Percentiles rank a stretch among this genome's conserved stretches.
These are phyloP conservation scores for Diutina mesorugosa DNA, from an alignment of 1,139 yeast genomes.

Conservation along the genomic window DNA sequence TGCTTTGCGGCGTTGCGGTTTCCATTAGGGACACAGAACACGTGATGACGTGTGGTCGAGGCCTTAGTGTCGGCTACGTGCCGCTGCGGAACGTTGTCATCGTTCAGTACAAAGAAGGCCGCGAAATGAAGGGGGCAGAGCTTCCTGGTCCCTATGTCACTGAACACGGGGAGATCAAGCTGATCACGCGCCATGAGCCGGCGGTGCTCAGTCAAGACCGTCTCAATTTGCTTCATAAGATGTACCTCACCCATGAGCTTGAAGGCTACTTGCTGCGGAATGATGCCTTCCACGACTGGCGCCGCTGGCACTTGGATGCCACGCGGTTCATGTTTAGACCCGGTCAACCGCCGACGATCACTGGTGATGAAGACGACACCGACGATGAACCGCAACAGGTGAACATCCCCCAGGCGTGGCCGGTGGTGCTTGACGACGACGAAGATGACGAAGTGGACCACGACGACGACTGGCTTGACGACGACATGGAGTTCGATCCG, in stretches of 20 bases:
- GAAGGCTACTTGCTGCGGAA: neutral
- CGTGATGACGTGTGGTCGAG: neutral
- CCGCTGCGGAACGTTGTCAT: neutral
- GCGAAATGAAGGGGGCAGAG: neutral
- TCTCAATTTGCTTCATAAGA: neutral
- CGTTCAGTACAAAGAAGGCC: neutral
- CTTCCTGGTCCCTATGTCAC: constrained; percentile 1
- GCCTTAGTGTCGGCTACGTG: neutral
- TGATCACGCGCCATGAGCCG: neutral
- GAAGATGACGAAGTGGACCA: neutral
- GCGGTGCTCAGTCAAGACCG: neutral
- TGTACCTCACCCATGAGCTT: neutral
- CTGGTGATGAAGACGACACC: neutral
- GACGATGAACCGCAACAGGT: neutral
- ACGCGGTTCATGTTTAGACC: neutral
- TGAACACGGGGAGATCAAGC: neutral
- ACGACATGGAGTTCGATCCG: neutral
- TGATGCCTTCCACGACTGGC: neutral
- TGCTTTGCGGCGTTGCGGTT: neutral
- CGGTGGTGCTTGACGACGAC: neutral
- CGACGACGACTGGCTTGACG: neutral
- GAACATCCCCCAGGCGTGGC: neutral
- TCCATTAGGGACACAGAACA: neutral
- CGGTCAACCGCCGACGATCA: neutral
- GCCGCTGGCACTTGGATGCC: neutral